Conservation (phyloP, 331 rosid genomes). For the Cydonia oblonga region DNA sequence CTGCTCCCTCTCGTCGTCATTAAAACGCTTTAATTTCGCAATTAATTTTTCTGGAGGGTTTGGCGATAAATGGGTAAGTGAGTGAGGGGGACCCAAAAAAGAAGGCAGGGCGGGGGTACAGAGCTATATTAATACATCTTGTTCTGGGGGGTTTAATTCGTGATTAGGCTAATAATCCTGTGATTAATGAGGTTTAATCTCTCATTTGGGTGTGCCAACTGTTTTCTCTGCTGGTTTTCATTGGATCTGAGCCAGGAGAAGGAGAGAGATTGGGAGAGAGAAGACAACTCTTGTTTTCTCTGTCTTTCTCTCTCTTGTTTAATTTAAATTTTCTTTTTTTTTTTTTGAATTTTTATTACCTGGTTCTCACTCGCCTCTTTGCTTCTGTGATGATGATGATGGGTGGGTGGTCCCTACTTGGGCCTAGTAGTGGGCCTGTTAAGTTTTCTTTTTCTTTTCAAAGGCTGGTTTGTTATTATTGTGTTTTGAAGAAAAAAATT, state of each 20-base stretch:
- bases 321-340: neutral
- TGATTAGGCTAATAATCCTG: neutral
- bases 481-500: too few relatives aligned
- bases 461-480: too few relatives aligned
- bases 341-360: neutral
- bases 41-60: neutral
- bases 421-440: neutral
- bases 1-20: conserved; percentile 49
- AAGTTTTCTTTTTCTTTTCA: too few relatives aligned
- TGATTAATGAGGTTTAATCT: neutral
- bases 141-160: conserved; percentile 4
- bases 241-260: conserved; percentile 12
- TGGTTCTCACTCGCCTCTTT: too few relatives aligned
- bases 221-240: conserved; percentile 3
- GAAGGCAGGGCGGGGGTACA: neutral
- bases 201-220: neutral
- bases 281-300: neutral
- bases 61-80: neutral
- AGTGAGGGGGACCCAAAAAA: neutral
- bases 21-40: neutral
- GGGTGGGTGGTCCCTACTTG: neutral
- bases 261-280: neutral
- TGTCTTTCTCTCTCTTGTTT: neutral
- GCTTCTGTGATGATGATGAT: neutral
- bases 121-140: neutral